Base-by-base conservation (phyloP, 2,329 filamentous ascomycete species). In the Fusarium avenaceum region DNA sequence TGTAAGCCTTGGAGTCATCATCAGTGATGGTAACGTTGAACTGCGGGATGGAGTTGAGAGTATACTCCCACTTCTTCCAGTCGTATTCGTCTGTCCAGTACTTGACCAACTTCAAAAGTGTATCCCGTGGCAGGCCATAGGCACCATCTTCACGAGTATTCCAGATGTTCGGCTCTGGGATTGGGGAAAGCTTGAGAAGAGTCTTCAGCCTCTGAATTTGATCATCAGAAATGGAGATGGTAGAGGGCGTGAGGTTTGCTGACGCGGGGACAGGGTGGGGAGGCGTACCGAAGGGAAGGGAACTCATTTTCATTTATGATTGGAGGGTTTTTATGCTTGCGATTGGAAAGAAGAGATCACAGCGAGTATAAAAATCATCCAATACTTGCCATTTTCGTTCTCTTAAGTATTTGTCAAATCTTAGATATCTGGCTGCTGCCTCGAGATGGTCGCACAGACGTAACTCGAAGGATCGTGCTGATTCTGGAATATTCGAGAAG, bases 31-130 rank as follows among this genome's bases (percentile, higher is more conserved):
- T 22, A 4, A 70, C 56, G 32, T 61, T 55, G 26, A 65, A 70
- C n/a, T 70, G 67, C 0, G 67, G 67, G 2, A 65, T 32, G 0
- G 67, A 61, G 17, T 70, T 70, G 6, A 70, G 30, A 26, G 48
- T 35, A 15, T 55, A 38, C 26, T 70, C 67, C 67, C 67, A 70
- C 11, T 65, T 67, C 44, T 47, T 43, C 62, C 63, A 65, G 20
- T 65, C 61, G 6, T 61, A 65, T 0, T 22, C 40, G 17, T 46
- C 39, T 3, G 28, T 46, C 63, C 63, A 65, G 10, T 61, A 50
- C 5, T 35, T 24, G n/a, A 50, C 15, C 39, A 65, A n/a, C 0
- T 56, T 30, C 3, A 6, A 7, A 2, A 65, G 49, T 3, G 24
- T 22, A 2, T 39, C 6, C 3, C 44, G 40, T 0, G 63, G 61